phyloP scores from a whole-genome alignment of 108 stramenopile species.

The Schizochytrium sp. region DNA sequence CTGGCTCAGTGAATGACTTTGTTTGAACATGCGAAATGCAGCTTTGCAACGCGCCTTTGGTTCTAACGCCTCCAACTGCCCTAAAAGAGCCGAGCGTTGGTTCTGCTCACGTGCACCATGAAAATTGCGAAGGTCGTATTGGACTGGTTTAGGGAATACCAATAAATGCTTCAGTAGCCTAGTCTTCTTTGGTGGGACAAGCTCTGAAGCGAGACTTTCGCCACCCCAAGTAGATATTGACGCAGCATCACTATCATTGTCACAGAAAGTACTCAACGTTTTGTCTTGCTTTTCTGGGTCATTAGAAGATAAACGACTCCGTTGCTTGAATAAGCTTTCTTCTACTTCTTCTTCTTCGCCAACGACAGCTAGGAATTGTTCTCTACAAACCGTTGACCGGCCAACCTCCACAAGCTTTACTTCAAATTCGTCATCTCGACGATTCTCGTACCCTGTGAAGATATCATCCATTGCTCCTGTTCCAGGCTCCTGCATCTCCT shows the following conservation, averaged over 20 bases:
- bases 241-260: not conserved
- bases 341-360: not conserved
- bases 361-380: not conserved
- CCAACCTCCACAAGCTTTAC: constrained; percentile 1
- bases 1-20: not conserved
- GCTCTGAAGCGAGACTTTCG: constrained; percentile 4
- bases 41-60: not conserved
- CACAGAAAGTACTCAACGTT: not conserved
- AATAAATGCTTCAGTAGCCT: not conserved
- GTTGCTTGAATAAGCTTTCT: not conserved
- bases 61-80: not conserved
- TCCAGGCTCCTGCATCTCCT: not conserved
- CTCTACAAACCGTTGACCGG: not conserved
- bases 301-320: not conserved
- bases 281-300: not conserved
- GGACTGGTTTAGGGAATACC: not conserved
- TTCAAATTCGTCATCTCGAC: constrained; percentile 26
- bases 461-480: constrained; percentile 50
- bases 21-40: not conserved
- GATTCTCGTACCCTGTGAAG: constrained; percentile 23
- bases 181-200: not conserved
- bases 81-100: not conserved
- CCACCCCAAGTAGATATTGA: not conserved
- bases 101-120: not conserved
- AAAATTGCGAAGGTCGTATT: not conserved